phyloP scores from a whole-genome alignment of 805 yeast species.

The Nakazawaea laoshanensis region DNA sequence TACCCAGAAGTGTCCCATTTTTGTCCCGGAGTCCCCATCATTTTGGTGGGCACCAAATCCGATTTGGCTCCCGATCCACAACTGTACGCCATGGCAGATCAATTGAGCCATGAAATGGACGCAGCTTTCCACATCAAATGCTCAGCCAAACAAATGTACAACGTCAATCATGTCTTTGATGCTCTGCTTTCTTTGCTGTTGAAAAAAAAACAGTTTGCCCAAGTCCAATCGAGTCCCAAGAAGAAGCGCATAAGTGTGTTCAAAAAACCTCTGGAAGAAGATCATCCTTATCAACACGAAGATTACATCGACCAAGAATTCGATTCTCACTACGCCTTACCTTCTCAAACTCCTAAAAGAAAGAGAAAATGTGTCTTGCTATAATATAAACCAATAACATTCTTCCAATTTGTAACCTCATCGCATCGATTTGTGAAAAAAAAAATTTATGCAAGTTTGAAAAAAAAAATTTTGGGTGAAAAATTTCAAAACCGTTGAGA shows the following conservation, averaged over 20 bases:
- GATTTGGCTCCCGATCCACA: slow-evolving; percentile 35
- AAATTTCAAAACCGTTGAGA: background rate
- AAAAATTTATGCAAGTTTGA: too few relatives aligned
- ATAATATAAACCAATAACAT: background rate
- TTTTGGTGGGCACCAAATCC: slow-evolving; percentile 76
- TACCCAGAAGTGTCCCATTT: slow-evolving; percentile 78
- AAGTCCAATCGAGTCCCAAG: slow-evolving; percentile 1
- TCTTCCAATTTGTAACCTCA: background rate
- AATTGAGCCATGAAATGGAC: slow-evolving; percentile 32
- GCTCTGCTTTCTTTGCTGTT: slow-evolving; percentile 36
- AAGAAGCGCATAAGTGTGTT: slow-evolving; percentile 7
- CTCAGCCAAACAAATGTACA: slow-evolving; percentile 64
- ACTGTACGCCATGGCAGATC: slow-evolving; percentile 11
- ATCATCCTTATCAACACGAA: background rate
- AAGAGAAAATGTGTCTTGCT: slow-evolving; percentile 1
- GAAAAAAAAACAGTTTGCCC: slow-evolving; percentile 6
- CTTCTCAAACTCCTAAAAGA: background rate
- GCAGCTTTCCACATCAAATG: slow-evolving; percentile 73
- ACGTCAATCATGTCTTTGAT: slow-evolving; percentile 62
- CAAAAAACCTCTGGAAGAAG: background rate
- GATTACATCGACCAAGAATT: background rate
- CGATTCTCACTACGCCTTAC: background rate
- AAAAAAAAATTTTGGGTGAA: slow-evolving; percentile 1
- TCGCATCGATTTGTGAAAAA: too few relatives aligned
- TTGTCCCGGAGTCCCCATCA: slow-evolving; percentile 71